A percentile compares a stretch with the other conserved stretches of the same genome.
Conservation (phyloP, 352 stramenopile species). For the Thraustotheca clavata region DNA sequence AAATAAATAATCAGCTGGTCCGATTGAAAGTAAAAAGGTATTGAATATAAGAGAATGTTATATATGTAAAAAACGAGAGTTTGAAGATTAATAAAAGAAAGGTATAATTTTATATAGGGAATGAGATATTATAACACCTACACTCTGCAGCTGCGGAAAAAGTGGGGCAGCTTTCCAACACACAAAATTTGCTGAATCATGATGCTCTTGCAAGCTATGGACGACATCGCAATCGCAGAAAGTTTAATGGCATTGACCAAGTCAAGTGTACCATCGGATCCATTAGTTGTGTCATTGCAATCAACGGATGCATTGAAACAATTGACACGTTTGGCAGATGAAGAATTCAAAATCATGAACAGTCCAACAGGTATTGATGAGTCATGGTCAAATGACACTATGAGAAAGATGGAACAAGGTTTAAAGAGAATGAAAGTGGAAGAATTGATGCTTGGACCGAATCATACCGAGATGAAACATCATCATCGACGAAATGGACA, state of each 20-base stretch:
- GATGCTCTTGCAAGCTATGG: slow-evolving; percentile 17
- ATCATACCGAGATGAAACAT: background rate
- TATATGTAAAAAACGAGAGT: no score
- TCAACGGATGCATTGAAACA: background rate
- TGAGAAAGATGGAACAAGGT: slow-evolving; percentile 20
- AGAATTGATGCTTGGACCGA: background rate
- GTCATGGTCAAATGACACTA: slow-evolving; percentile 6
- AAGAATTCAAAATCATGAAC: slow-evolving; percentile 20
- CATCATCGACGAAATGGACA: background rate
- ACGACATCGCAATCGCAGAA: slow-evolving; percentile 17
- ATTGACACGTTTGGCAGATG: slow-evolving; percentile 10
- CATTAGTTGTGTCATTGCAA: background rate
- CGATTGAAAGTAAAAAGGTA: no score
- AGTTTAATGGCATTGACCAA: slow-evolving; percentile 19
- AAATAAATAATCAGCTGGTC: no score
- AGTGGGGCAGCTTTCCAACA: no score
- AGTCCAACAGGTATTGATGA: slow-evolving; percentile 18
- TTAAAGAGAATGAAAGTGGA: slow-evolving; percentile 22
- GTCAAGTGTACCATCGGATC: background rate
- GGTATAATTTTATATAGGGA: no score
- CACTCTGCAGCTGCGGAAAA: no score
- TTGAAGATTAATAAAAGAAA: no score
- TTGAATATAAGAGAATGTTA: no score
- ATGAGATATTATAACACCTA: no score
- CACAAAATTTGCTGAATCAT: background rate